Percentiles rank a stretch among this genome's conserved stretches.
These are phyloP conservation scores for Fusarium circinatum DNA, from an alignment of 2,329 filamentous ascomycete species.

Conservation along the genomic window DNA sequence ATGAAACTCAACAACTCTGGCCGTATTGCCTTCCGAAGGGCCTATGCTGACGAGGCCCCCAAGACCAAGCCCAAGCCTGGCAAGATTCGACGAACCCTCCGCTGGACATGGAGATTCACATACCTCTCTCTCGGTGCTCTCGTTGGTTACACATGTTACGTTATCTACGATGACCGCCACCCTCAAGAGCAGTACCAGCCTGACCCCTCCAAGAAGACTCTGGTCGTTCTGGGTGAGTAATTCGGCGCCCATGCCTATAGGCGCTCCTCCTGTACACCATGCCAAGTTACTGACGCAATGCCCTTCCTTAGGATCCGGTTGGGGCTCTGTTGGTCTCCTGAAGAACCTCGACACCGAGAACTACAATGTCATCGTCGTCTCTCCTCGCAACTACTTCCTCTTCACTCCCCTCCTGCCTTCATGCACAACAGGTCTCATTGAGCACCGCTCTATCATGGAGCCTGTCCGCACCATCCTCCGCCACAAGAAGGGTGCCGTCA, in stretches of 20 bases:
- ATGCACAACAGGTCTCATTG: slow-evolving; percentile 96
- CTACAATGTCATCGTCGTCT: slow-evolving; percentile 98
- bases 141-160: slow-evolving; percentile 78
- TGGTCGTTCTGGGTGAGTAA: slow-evolving; percentile 87
- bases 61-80: slow-evolving; percentile 60
- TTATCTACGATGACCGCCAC: slow-evolving; percentile 84
- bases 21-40: slow-evolving; percentile 55
- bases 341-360: slow-evolving; percentile 99
- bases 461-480: slow-evolving; percentile 95
- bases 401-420: slow-evolving; percentile 98
- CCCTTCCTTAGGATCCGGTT: slow-evolving; percentile 79
- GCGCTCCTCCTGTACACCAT: slow-evolving; percentile 15
- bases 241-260: neutral
- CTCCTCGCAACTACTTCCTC: slow-evolving; percentile 98
- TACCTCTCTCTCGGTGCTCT: slow-evolving; percentile 79
- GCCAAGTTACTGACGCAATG: slow-evolving; percentile 38
- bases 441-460: slow-evolving; percentile 99
- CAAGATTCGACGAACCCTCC: slow-evolving; percentile 75
- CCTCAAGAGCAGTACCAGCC: slow-evolving; percentile 81
- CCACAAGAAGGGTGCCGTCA: slow-evolving; percentile 92
- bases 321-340: slow-evolving; percentile 93
- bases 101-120: slow-evolving; percentile 84
- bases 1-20: slow-evolving; percentile 50
- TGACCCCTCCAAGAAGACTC: slow-evolving; percentile 93
- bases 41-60: slow-evolving; percentile 63